Conservation (phyloP, 2,329 filamentous ascomycete genomes). For the Trichoderma arundinaceum region DNA sequence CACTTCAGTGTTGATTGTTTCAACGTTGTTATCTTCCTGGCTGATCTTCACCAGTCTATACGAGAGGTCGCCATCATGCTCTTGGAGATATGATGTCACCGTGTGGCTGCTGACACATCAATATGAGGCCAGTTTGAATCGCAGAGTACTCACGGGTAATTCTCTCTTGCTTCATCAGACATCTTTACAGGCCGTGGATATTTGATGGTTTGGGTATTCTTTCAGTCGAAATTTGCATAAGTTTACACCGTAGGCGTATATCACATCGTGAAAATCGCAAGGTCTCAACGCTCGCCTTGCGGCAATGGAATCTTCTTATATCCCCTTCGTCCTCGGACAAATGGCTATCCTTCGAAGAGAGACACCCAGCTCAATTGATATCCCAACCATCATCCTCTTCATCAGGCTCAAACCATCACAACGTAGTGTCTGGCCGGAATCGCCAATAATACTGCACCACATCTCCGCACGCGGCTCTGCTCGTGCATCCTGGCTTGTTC, state of each 20-base stretch:
- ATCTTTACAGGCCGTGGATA: background rate
- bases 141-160: slow-evolving; percentile 11
- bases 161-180: background rate
- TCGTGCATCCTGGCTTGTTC: slow-evolving; percentile 30
- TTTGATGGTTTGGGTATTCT: background rate
- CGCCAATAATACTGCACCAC: slow-evolving; percentile 42
- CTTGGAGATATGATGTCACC: slow-evolving; percentile 11
- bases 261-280: background rate
- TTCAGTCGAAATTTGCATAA: background rate
- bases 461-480: slow-evolving; percentile 39
- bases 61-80: background rate
- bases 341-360: background rate
- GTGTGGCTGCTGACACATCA: slow-evolving; percentile 14
- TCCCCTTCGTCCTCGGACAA: background rate
- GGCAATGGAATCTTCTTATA: slow-evolving; percentile 20
- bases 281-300: background rate
- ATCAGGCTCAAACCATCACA: slow-evolving; percentile 4
- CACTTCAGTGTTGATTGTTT: background rate
- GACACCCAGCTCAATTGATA: slow-evolving; percentile 1
- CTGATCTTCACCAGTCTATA: background rate
- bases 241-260: too few relatives aligned
- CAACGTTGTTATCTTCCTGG: background rate
- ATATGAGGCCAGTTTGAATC: background rate
- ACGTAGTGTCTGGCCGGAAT: slow-evolving; percentile 16
- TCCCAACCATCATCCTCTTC: slow-evolving; percentile 5